These are phyloP conservation scores for Nakazawaea holstii DNA, from an alignment of 805 yeast species.

Conservation along the genomic window DNA sequence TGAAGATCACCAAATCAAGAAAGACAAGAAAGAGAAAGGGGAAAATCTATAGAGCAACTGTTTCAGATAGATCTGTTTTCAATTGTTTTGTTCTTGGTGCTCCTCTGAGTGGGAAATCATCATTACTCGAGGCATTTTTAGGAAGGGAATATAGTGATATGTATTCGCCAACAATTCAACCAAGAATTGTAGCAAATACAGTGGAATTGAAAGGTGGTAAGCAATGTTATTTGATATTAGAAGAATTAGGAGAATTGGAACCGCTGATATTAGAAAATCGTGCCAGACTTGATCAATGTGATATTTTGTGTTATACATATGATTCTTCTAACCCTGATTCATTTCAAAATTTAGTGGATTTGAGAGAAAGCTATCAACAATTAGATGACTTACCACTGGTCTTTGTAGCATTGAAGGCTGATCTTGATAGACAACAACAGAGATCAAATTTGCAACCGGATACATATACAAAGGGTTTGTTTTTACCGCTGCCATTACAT, in stretches of 20 bases:
- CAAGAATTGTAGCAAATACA: slow-evolving; percentile 82
- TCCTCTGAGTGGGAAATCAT: slow-evolving; percentile 80
- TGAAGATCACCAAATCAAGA: slow-evolving; percentile 80
- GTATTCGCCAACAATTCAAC: slow-evolving; percentile 78
- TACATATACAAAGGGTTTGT: slow-evolving; percentile 62
- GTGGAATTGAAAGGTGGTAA: slow-evolving; percentile 93
- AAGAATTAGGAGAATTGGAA: slow-evolving; percentile 85
- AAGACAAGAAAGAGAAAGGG: slow-evolving; percentile 62
- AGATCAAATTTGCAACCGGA: slow-evolving; percentile 85
- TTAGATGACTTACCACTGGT: slow-evolving; percentile 71
- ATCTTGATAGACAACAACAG: slow-evolving; percentile 92
- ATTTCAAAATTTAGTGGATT: slow-evolving; percentile 71
- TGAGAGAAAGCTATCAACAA: slow-evolving; percentile 54
- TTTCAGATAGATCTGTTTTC: slow-evolving; percentile 83
- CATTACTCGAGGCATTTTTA: slow-evolving; percentile 76
- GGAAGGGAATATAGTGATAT: slow-evolving; percentile 64
- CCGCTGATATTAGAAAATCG: slow-evolving; percentile 74
- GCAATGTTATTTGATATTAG: slow-evolving; percentile 86
- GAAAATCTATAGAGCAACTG: slow-evolving; percentile 60
- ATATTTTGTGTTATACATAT: slow-evolving; percentile 82
- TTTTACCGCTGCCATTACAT: slow-evolving; percentile 79
- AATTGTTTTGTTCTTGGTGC: slow-evolving; percentile 87
- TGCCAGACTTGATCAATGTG: slow-evolving; percentile 73
- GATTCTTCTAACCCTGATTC: slow-evolving; percentile 97
- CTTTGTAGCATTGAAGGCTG: slow-evolving; percentile 92